Percentiles rank a stretch among this genome's conserved stretches.
These are phyloP conservation scores for Lipomyces mesembrius DNA, from an alignment of 805 yeast genomes.

Conservation along the genomic window DNA sequence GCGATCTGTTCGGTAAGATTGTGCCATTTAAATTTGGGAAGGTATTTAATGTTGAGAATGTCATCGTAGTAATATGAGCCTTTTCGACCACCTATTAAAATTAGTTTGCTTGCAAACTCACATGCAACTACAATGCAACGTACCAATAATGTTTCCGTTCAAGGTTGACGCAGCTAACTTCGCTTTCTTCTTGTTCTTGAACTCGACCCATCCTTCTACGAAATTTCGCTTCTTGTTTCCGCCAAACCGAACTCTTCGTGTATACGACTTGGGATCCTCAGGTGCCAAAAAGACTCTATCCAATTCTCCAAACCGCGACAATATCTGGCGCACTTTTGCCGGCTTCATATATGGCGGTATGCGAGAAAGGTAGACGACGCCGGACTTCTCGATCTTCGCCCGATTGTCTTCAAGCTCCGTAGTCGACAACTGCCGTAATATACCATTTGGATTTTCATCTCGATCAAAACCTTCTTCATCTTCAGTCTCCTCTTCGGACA, in stretches of 20 bases:
- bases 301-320: constrained; percentile 82
- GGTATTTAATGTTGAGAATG: constrained; percentile 84
- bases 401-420: constrained; percentile 47
- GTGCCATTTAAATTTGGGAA: constrained; percentile 92
- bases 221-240: constrained; percentile 88
- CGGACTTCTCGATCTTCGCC: constrained; percentile 68
- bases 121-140: not conserved
- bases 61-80: constrained; percentile 92
- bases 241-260: constrained; percentile 76
- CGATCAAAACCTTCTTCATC: constrained; percentile 40
- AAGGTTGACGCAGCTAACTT: constrained; percentile 83
- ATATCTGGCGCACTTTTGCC: constrained; percentile 78
- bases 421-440: constrained; percentile 32
- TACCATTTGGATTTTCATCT: constrained; percentile 36
- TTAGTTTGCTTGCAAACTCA: not conserved
- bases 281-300: constrained; percentile 86
- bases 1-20: constrained; percentile 93
- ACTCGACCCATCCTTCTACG: constrained; percentile 98
- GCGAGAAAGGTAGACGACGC: constrained; percentile 88
- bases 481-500: constrained; percentile 27
- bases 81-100: constrained; percentile 72
- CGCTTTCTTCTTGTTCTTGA: constrained; percentile 79
- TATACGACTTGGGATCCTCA: constrained; percentile 70
- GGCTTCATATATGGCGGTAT: constrained; percentile 99
- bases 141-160: constrained; percentile 79